Evolutionary conservation across 1,139 yeast genomes (phyloP).

Genomic region (Kodamaea sp.): DNA sequence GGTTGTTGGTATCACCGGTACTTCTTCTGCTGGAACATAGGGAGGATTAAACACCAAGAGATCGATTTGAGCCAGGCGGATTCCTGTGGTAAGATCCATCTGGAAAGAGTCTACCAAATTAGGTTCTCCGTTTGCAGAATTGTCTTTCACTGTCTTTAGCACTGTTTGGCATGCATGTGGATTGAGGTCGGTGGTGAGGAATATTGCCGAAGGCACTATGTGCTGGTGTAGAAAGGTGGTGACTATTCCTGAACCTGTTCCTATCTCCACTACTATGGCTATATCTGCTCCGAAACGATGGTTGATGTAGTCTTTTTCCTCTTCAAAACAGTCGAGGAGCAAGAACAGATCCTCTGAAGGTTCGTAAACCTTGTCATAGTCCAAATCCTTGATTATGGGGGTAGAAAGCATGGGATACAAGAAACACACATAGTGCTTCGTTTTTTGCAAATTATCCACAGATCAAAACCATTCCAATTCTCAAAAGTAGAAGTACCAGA

Average conservation of each 20-base stretch:
- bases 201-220: slow-evolving; percentile 51
- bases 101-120: slow-evolving; percentile 55
- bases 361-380: slow-evolving; percentile 67
- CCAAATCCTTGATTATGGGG: slow-evolving; percentile 33
- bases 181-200: slow-evolving; percentile 74
- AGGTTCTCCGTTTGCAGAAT: slow-evolving; percentile 23
- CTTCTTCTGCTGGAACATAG: slow-evolving; percentile 82
- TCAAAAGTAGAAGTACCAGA: too few relatives aligned
- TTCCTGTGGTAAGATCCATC: slow-evolving; percentile 53
- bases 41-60: slow-evolving; percentile 89
- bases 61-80: slow-evolving; percentile 57
- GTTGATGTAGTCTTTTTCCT: slow-evolving; percentile 41
- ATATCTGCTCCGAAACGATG: slow-evolving; percentile 25
- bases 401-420: slow-evolving; percentile 53
- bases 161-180: slow-evolving; percentile 71
- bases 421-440: too few relatives aligned
- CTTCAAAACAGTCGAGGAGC: slow-evolving; percentile 75
- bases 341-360: slow-evolving; percentile 92
- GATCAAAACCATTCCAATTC: too few relatives aligned
- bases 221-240: slow-evolving; percentile 67
- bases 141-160: slow-evolving; percentile 49
- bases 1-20: slow-evolving; percentile 54
- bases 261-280: slow-evolving; percentile 79
- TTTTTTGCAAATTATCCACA: too few relatives aligned
- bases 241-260: slow-evolving; percentile 89